These are phyloP conservation scores for Geranomyces michiganensis DNA, from an alignment of 192 early-diverging fungal genomes.

Conservation along the genomic window DNA sequence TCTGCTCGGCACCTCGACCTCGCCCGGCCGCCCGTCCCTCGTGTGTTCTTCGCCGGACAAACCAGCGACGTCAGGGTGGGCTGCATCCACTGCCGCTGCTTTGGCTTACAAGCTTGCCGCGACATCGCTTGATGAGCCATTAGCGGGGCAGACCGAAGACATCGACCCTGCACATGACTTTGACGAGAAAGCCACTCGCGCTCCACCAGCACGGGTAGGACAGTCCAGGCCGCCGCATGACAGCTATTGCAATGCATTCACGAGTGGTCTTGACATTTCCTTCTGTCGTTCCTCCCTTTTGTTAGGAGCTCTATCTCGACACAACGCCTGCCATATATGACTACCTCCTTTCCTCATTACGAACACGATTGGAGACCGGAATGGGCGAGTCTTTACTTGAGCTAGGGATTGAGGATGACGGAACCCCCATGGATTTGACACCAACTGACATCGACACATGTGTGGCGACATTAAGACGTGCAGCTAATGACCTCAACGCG, in stretches of 20 bases:
- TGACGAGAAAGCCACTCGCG: too few relatives aligned
- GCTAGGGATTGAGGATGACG: constrained; percentile 79
- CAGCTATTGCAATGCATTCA: too few relatives aligned
- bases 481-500: constrained; percentile 34
- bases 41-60: constrained; percentile 1
- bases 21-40: neutral
- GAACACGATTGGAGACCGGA: constrained; percentile 14
- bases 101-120: constrained; percentile 37
- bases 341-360: neutral
- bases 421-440: constrained; percentile 68
- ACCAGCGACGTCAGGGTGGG: neutral
- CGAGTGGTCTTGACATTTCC: too few relatives aligned
- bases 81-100: constrained; percentile 31
- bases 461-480: constrained; percentile 35
- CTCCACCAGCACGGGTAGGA: neutral
- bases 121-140: constrained; percentile 24
- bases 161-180: neutral
- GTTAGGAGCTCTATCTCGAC: constrained; percentile 6
- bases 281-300: neutral
- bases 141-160: neutral
- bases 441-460: constrained; percentile 37
- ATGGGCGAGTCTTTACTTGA: constrained; percentile 78
- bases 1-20: too few relatives aligned
- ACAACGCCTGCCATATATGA: neutral
- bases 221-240: neutral